A percentile compares a stretch with the other conserved stretches of the same genome.
phyloP scores from a whole-genome alignment of 768 basidiomycete genomes.

The Pulveroboletus sp. region DNA sequence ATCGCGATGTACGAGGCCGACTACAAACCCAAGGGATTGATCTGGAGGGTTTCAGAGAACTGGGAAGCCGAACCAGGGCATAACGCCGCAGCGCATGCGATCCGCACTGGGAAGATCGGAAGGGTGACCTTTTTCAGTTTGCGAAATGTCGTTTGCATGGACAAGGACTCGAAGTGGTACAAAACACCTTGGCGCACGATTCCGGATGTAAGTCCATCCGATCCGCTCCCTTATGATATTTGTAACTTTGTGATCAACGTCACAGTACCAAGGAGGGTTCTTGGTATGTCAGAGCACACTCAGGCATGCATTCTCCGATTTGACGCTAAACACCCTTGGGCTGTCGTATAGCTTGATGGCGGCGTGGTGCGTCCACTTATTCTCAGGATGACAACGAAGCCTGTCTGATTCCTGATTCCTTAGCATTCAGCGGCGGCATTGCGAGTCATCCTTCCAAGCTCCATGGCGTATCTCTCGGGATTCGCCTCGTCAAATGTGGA shows the following conservation, averaged over 20 bases:
- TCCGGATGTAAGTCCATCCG: conserved; percentile 57
- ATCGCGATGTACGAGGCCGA: conserved; percentile 61
- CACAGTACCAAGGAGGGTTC: conserved; percentile 77
- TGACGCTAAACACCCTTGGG: conserved; percentile 1
- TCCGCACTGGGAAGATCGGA: conserved; percentile 64
- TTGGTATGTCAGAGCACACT: conserved; percentile 46
- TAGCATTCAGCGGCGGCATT: conserved; percentile 68
- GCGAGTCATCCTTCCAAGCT: conserved; percentile 52
- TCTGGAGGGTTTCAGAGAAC: conserved; percentile 84
- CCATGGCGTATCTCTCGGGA: conserved; percentile 54
- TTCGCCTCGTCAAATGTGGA: conserved; percentile 66
- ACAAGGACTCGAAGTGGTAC: conserved; percentile 68
- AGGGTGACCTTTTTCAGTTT: conserved; percentile 65
- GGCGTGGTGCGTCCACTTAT: conserved; percentile 55
- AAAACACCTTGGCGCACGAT: conserved; percentile 81
- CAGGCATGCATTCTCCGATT: neutral
- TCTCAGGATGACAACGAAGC: neutral
- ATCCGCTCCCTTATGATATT: neutral
- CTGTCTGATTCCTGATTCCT: neutral
- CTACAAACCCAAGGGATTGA: conserved; percentile 62
- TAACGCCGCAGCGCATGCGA: conserved; percentile 39
- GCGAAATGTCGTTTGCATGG: conserved; percentile 48
- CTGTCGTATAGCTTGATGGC: conserved; percentile 58
- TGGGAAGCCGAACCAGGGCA: conserved; percentile 64
- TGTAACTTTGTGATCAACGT: neutral